These are phyloP conservation scores for Ophiostoma triangulosporum DNA, from an alignment of 2,329 filamentous ascomycete species.

Conservation along the genomic window DNA sequence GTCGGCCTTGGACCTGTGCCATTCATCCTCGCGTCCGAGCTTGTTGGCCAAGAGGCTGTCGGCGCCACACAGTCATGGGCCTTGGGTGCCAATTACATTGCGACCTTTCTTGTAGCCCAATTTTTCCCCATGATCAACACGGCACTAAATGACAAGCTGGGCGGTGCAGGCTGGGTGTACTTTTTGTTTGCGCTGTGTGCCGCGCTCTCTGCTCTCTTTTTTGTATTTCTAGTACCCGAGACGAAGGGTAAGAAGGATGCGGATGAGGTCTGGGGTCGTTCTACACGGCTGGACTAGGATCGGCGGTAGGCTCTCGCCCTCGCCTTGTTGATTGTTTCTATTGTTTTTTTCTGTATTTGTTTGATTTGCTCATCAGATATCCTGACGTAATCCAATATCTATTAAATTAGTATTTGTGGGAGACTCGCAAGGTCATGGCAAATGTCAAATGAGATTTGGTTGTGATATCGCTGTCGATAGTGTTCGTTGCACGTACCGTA, in stretches of 20 bases:
- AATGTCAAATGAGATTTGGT: too few species aligned
- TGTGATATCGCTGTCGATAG: too few species aligned
- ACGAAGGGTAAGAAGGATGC: constrained; percentile 72
- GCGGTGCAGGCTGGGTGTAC: constrained; percentile 71
- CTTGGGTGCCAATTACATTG: constrained; percentile 73
- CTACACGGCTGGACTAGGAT: constrained; percentile 35
- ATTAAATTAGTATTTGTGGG: too few species aligned
- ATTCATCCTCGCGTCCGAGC: constrained; percentile 83
- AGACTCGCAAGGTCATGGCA: too few species aligned
- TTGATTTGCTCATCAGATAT: not conserved
- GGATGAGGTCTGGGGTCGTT: constrained; percentile 83
- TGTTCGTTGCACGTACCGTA: too few species aligned
- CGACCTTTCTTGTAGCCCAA: constrained; percentile 84
- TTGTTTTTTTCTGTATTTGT: not conserved
- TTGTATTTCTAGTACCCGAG: constrained; percentile 66
- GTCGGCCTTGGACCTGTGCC: constrained; percentile 86
- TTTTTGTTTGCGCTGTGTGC: constrained; percentile 79
- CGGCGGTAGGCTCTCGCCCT: too few species aligned
- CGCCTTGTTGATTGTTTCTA: not conserved
- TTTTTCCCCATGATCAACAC: constrained; percentile 85
- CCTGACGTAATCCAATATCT: too few species aligned
- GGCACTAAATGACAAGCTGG: constrained; percentile 46
- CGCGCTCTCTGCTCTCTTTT: constrained; percentile 54
- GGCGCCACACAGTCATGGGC: constrained; percentile 85
- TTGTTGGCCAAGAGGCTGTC: constrained; percentile 81